Percentiles rank a stretch among this genome's conserved stretches.
Evolutionary conservation across 140 eudicot species (phyloP).

Genomic region (Erigeron philadelphicus): DNA sequence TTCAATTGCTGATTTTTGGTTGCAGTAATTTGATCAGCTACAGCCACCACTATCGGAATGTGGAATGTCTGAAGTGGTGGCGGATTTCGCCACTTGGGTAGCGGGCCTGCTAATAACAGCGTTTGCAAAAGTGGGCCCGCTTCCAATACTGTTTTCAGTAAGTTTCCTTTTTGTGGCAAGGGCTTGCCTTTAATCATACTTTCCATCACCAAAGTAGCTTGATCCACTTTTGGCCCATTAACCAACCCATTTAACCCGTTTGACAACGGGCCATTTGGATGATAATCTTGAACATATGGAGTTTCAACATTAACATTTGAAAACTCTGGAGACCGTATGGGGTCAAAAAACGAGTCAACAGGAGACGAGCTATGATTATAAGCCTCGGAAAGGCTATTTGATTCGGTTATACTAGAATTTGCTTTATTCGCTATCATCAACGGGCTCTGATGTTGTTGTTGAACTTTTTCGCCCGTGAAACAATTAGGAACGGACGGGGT

Average conservation of each 20-base stretch:
- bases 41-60: slow-evolving; percentile 40
- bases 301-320: slow-evolving; percentile 34
- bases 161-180: slow-evolving; percentile 59
- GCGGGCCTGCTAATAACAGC: slow-evolving; percentile 56
- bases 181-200: slow-evolving; percentile 51
- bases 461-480: slow-evolving; percentile 22
- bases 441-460: slow-evolving; percentile 24
- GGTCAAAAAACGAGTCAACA: slow-evolving; percentile 52
- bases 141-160: slow-evolving; percentile 48
- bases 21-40: slow-evolving; percentile 13
- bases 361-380: slow-evolving; percentile 59
- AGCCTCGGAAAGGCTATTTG: slow-evolving; percentile 59
- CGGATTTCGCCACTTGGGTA: slow-evolving; percentile 86
- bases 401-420: slow-evolving; percentile 56
- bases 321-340: slow-evolving; percentile 54
- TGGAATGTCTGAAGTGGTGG: slow-evolving; percentile 50
- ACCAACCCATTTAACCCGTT: neutral
- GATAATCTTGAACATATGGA: slow-evolving; percentile 28
- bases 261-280: slow-evolving; percentile 1
- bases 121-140: slow-evolving; percentile 72
- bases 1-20: neutral
- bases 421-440: slow-evolving; percentile 41
- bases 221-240: slow-evolving; percentile 35
- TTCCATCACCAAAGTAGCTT: slow-evolving; percentile 47
- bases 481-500: slow-evolving; percentile 18